Evolutionary conservation across 768 basidiomycete species (phyloP).

Genomic region (Pleurotus sapidus): DNA sequence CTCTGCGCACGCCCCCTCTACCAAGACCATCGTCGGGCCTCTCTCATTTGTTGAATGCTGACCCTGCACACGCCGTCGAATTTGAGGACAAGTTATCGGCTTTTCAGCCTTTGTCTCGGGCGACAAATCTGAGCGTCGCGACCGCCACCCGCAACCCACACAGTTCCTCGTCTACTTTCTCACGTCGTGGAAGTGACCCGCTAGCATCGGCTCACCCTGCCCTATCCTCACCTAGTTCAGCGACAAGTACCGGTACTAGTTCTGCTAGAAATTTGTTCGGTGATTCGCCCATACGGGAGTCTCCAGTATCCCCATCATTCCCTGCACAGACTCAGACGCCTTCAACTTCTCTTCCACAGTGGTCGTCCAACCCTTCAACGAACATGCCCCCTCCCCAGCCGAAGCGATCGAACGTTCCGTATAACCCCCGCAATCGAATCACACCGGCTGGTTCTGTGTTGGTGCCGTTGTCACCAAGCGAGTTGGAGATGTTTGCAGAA

Average conservation of each 20-base stretch:
- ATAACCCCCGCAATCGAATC: slow-evolving; percentile 60
- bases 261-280: slow-evolving; percentile 5
- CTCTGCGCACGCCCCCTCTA: slow-evolving; percentile 24
- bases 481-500: slow-evolving; percentile 57
- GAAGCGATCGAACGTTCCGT: slow-evolving; percentile 43
- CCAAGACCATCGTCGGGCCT: slow-evolving; percentile 38
- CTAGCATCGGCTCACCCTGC: slow-evolving; percentile 15
- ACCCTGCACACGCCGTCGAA: slow-evolving; percentile 13
- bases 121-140: slow-evolving; percentile 14
- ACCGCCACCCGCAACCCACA: slow-evolving; percentile 8
- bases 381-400: slow-evolving; percentile 30
- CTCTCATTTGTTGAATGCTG: slow-evolving; percentile 35
- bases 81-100: slow-evolving; percentile 29
- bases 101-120: slow-evolving; percentile 25
- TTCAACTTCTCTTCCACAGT: slow-evolving; percentile 37
- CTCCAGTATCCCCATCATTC: slow-evolving; percentile 8
- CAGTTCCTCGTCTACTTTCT: slow-evolving; percentile 18
- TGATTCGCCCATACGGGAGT: slow-evolving; percentile 3
- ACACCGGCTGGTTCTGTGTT: slow-evolving; percentile 62
- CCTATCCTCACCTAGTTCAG: slow-evolving; percentile 5
- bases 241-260: slow-evolving; percentile 6
- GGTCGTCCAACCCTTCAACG: slow-evolving; percentile 24
- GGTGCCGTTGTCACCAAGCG: slow-evolving; percentile 58
- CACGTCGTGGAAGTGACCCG: slow-evolving; percentile 21
- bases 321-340: slow-evolving; percentile 22